Evolutionary conservation across 176 grass and related monocot species (phyloP), one percentile per base, ranked within the genome.

Genomic region (Urochloa ruziziensis): DNA sequence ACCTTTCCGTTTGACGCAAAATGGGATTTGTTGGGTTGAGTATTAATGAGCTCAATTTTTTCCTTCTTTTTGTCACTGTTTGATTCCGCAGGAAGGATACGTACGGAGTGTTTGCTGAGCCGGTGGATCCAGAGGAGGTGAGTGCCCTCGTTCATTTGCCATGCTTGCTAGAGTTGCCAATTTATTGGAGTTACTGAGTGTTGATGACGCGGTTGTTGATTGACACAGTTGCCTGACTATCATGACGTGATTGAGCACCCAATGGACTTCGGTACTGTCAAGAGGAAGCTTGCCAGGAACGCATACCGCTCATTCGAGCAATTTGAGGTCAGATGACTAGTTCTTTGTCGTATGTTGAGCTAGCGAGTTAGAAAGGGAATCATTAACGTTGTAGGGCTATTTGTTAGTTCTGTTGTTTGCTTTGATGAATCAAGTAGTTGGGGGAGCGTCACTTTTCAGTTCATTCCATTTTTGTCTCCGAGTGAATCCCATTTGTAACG

Each of bases 161-260:
- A 73, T 86, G 47, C 48, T 86, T 78, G 61, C 37, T 79, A 27
- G 52, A 84, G 43, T 77, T 62, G 57, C 44, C 34, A 61, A 60
- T 48, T 66, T 78, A n/a, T n/a, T n/a, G n/a, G n/a, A n/a, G n/a
- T n/a, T n/a, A 73, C 58, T 79, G 66, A 74, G 74, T 90, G 42
- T 23, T 83, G 84, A 80, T 83, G 60, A 60, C 60, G 89, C 76
- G 39, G 2, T 64, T 88, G 36, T 52, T 92, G 70, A 87, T 70
- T 84, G 48, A 70, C 65, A 66, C 84, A 99, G 96, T 80, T 99
- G 79, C 96, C 96, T 87, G 96, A 99, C 83, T 99, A 99, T 80
- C 79, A 87, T 67, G 91, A 96, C 85, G 93, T 99, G 85, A 94
- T 99, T 85, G 93, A 99, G 69, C 96, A 94, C 79, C 96, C 96